Base-by-base conservation (phyloP, 75 land plant genomes). In the Larix kaempferi region DNA sequence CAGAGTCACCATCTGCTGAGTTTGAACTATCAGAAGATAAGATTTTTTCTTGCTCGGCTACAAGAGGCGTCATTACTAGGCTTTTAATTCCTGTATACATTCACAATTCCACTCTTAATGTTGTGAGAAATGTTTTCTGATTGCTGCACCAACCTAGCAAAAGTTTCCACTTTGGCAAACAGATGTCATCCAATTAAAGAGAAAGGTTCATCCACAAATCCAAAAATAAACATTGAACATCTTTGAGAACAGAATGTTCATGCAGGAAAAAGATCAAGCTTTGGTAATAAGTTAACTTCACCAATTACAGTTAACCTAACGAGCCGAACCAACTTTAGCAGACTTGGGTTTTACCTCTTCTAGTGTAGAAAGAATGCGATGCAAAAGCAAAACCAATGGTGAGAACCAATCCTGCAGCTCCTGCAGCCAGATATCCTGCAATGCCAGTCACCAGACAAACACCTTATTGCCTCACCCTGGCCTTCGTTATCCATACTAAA, bases 391-490 rank as follows among this genome's bases (percentile, higher is more conserved):
- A 78, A 26, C 91, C 91, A 41, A 84, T 79, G 44, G 79, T 62
- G 55, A 91, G 84, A 67, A 91, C 26, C 6, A 89, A 35, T 64
- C 88, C 93, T 73, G 93, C 89, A 10, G 85, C 55, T 75, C 84
- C 91, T 26, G 88, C 84, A 78, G 90, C 91, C 49, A 87, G 58
- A 65, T 85, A 57, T 17, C 91, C 93, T 91, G 91, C 62, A 85
- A 88, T 44, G 39, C 35, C 56, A 73, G 16, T 15, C 19, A 73
- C 26, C 14, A 22, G 75, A 25, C 75, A 73, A 71, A 73, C 58
- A 27, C 16, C 22, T 52, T 27, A 56, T 71, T 71, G n/a, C 10
- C 57, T 49, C 74, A 72, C 8, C 39, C 6, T 6, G 33, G 41
- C 29, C 21, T 17, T 29, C 39, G 19, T 19, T 17, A 7, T 35